Evolutionary conservation across 164 flowering plant genomes (phyloP), one percentile per base, ranked within the genome.

Genomic region (Buxus sempervirens): DNA sequence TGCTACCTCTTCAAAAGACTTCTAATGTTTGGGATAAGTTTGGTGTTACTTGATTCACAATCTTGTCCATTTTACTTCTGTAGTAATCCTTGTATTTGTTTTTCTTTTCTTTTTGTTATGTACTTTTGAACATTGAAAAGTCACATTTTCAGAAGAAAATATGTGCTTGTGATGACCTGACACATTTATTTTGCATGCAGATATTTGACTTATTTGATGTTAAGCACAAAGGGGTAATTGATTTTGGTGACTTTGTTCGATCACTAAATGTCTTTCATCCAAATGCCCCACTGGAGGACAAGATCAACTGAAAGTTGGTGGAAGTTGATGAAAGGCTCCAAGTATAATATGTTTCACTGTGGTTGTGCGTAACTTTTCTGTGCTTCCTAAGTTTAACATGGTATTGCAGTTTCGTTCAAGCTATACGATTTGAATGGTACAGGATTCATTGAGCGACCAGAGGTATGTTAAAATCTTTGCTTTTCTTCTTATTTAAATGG

Each of bases 391-490:
- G 25, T 22, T 19, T 54, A 26, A 9, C n/a, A 41, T 64, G 26
- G 10, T 54, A 7, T 66, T 78, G 77, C 86, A 89, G 96, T 87
- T 85, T 79, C 90, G 51, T 95, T 90, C 75, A 89, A 77, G 80
- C 90, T 95, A 21, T 92, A 95, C 80, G 99, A 95, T 80, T 32
- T 95, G 89, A 96, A 88, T 70, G 77, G 76, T 18, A 90, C 97
- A 8, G 99, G 99, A 66, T 90, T 85, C 76, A 95, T 95, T 69
- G 98, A 95, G 73, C 91, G 98, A 38, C 90, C 90, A 38, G 98
- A 91, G 96, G 98, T 92, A 78, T 64, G 69, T 69, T 65, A 26
- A 19, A 59, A 20, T 54, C 18, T 24, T 24, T 63, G 16, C 18
- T 45, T 45, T 45, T 45, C 18, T 15, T 45, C 12, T 10, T 45